Evolutionary conservation across 2,329 filamentous ascomycete genomes (phyloP), one percentile per base, ranked within the genome.

Genomic region (Fusarium sp.): DNA sequence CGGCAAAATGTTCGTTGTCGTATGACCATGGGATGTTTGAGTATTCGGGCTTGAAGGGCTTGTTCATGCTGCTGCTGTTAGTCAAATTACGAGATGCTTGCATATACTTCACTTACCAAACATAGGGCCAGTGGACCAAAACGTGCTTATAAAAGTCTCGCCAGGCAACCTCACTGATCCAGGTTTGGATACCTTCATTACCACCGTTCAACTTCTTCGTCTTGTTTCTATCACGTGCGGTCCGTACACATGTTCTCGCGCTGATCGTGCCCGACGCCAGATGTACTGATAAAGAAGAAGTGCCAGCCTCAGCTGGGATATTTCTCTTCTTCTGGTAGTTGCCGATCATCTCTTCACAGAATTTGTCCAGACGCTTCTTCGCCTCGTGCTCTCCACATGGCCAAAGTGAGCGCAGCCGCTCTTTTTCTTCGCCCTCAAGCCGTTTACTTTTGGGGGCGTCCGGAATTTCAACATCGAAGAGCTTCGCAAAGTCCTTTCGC

Each of bases 61-160:
- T 90, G 81, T 89, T 89, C 88, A 90, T 89, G 61, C 84, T 81
- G 34, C 22, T 14, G 9, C 18, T 24, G 56, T 70, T 28, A 77
- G 66, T 24, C 39, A 8, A 24, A 15, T 12, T 24, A 32, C 15
- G 13, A 18, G 24, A 28, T 17, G 30, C 34, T 20, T 12, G 7
- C 2, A 15, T 22, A 13, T 30, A 7, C 22, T n/a, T 44, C 17
- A 81, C 87, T 78, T 82, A 91, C 90, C 91, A 94, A 12, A 95
- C 86, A 77, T 95, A 95, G 0, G 95, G 95, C 94, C 94, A 97
- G 68, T 95, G 85, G 1, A 91, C 93, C 10, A 98, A 83, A 7
- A 98, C 93, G 79, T 96, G 93, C 78, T 92, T 94, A 83, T 97
- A 97, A 78, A 97, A 97, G 78, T 97, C 94, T 20, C 94, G 87